Evolutionary conservation across 352 stramenopile genomes (phyloP).

Genomic region (Globisporangium iwayamae): DNA sequence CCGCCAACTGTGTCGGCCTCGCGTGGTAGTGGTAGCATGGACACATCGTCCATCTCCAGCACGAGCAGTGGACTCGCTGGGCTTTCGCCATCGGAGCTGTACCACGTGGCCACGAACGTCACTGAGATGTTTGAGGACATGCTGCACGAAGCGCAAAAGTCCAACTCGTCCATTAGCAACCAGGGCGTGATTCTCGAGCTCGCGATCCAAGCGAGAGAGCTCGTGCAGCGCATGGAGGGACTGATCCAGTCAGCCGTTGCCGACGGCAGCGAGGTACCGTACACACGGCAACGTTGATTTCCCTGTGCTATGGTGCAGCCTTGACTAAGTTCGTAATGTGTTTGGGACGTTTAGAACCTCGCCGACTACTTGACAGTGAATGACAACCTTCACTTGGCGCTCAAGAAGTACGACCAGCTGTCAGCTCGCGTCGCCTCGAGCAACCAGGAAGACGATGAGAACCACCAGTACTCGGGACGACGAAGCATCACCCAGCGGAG

Average conservation of each 20-base stretch:
- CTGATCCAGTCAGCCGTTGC: slow-evolving; percentile 59
- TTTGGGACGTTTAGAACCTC: slow-evolving; percentile 30
- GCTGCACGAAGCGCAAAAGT: slow-evolving; percentile 61
- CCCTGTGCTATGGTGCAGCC: no score
- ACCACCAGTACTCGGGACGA: neutral
- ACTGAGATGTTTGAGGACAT: slow-evolving; percentile 85
- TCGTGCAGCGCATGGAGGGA: slow-evolving; percentile 55
- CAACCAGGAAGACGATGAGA: slow-evolving; percentile 21
- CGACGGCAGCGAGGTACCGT: slow-evolving; percentile 43
- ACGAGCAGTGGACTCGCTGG: slow-evolving; percentile 42
- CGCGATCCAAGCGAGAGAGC: slow-evolving; percentile 49
- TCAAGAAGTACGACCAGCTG: slow-evolving; percentile 58
- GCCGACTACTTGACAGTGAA: slow-evolving; percentile 71
- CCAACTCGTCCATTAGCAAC: slow-evolving; percentile 32
- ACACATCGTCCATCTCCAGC: slow-evolving; percentile 47
- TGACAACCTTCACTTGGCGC: slow-evolving; percentile 52
- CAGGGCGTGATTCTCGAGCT: slow-evolving; percentile 73
- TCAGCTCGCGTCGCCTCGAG: slow-evolving; percentile 15
- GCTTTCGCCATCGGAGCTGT: slow-evolving; percentile 55
- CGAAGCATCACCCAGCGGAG: neutral
- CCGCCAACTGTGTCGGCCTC: slow-evolving; percentile 20
- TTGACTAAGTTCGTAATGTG: no score
- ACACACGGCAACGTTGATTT: no score
- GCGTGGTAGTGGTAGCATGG: slow-evolving; percentile 13
- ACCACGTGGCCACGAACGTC: slow-evolving; percentile 61